Conservation (phyloP, 2,329 filamentous ascomycete genomes). For the Chrysoporthe deuterocubensis region DNA sequence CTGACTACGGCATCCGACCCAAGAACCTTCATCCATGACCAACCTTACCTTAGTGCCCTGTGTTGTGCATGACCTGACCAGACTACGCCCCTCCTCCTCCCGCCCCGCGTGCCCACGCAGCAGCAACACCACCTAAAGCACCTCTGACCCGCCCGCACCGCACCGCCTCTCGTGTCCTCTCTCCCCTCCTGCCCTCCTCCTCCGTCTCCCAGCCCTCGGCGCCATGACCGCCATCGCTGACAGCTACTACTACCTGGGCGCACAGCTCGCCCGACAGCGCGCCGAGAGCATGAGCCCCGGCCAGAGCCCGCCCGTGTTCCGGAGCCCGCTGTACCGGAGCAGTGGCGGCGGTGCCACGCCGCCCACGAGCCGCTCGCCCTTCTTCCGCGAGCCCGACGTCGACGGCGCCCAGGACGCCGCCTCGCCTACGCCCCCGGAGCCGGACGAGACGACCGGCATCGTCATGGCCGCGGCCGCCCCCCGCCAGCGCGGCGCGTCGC, state of each 20-base stretch:
- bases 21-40: background rate
- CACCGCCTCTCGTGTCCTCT: background rate
- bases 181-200: too few relatives aligned
- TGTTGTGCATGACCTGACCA: background rate
- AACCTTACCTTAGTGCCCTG: background rate
- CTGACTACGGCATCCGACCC: background rate
- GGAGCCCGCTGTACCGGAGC: conserved; percentile 8
- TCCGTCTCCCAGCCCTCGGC: background rate
- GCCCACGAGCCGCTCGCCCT: background rate
- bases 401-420: background rate
- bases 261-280: conserved; percentile 27
- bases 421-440: background rate
- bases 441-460: conserved; percentile 25
- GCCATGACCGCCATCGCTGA: background rate
- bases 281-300: conserved; percentile 28
- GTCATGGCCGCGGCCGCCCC: conserved; percentile 2
- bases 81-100: background rate
- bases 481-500: background rate
- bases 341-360: conserved; percentile 11
- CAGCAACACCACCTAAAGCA: background rate
- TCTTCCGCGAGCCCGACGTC: conserved; percentile 3
- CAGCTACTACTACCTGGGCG: background rate
- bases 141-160: background rate
- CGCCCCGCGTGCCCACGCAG: background rate
- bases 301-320: conserved; percentile 21